Percentiles rank a stretch among this genome's conserved stretches.
phyloP scores from a whole-genome alignment of 495 filamentous ascomycete genomes.

The Ramalina intermedia region DNA sequence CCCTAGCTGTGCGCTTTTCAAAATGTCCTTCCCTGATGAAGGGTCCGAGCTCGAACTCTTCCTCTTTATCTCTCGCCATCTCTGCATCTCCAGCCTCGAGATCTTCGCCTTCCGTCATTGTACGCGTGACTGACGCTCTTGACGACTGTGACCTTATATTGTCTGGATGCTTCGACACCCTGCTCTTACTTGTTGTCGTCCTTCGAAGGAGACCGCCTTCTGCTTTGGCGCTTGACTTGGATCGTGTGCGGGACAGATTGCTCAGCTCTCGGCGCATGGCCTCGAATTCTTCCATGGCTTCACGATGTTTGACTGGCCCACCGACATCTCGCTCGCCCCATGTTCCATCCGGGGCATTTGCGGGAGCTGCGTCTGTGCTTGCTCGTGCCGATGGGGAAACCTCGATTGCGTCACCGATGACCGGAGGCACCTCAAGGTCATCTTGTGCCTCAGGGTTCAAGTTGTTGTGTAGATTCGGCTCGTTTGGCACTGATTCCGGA shows the following conservation, averaged over 20 bases:
- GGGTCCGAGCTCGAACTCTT: slow-evolving; percentile 53
- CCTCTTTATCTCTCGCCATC: slow-evolving; percentile 28
- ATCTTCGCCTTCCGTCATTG: slow-evolving; percentile 3
- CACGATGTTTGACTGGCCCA: slow-evolving; percentile 42
- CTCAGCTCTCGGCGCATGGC: slow-evolving; percentile 52
- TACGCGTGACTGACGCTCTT: neutral
- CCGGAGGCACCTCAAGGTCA: neutral
- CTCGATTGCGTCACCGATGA: slow-evolving; percentile 8
- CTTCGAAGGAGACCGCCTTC: slow-evolving; percentile 11
- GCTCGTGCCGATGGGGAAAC: slow-evolving; percentile 11
- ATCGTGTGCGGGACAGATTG: slow-evolving; percentile 39
- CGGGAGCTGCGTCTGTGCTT: slow-evolving; percentile 5
- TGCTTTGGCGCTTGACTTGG: slow-evolving; percentile 20
- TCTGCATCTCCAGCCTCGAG: slow-evolving; percentile 17
- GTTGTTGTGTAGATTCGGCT: slow-evolving; percentile 9
- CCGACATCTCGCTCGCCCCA: slow-evolving; percentile 66
- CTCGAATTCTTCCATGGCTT: slow-evolving; percentile 59
- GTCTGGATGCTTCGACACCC: slow-evolving; percentile 1
- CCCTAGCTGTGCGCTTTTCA: slow-evolving; percentile 54
- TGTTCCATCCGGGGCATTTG: slow-evolving; percentile 33
- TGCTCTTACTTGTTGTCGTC: slow-evolving; percentile 11
- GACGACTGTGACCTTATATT: neutral
- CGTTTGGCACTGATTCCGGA: neutral
- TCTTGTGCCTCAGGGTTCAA: neutral
- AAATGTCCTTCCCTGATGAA: slow-evolving; percentile 73